Base-by-base conservation (phyloP, 345 rosid species). In the Dipteronia sinensis region DNA sequence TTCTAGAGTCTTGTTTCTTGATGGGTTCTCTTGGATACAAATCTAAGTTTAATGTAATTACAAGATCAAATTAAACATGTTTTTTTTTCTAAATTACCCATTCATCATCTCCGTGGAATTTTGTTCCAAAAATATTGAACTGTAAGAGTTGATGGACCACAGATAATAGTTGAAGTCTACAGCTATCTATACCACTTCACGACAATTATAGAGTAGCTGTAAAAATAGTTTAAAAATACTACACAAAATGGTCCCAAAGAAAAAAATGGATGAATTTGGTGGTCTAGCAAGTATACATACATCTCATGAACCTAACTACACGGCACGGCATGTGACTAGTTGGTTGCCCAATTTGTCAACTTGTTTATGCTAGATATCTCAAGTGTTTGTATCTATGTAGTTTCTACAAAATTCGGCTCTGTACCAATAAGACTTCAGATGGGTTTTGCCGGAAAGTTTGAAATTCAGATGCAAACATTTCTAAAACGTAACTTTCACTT, bases 271-370 rank as follows among this genome's bases (percentile, higher is more conserved):
- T 69, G 65, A 5, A 15, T 82, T 46, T 19, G 34, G 77, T 71
- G 72, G 77, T 19, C 53, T 51, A 49, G 31, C 53, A 17, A 19
- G 79, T 62, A 34, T 20, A 29, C 38, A 34, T 20, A 29, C 38
- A 49, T 34, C 38, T 70, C 65, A 65, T 53, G 22, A 23, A 75
- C 75, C 72, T 74, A 62, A 74, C 72, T 63, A 34, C 38, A 63
- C 73, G 1, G 17, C 31, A 17, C 42, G 40, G 55, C 75, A 31
- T 64, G 76, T 77, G 80, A 66, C 49, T 19, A 55, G 25, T 47
- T 55, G 63, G 38, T 59, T 61, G 63, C 23, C n/a, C 74, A 76
- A 69, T 47, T 80, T 78, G 77, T 68, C 79, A 23, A 51, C 79
- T 76, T 70, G 70, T 34, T 34, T 34, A 6, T 27, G 56, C 47